Base-by-base conservation (phyloP, 2,329 filamentous ascomycete species). In the Penicillium hordei region DNA sequence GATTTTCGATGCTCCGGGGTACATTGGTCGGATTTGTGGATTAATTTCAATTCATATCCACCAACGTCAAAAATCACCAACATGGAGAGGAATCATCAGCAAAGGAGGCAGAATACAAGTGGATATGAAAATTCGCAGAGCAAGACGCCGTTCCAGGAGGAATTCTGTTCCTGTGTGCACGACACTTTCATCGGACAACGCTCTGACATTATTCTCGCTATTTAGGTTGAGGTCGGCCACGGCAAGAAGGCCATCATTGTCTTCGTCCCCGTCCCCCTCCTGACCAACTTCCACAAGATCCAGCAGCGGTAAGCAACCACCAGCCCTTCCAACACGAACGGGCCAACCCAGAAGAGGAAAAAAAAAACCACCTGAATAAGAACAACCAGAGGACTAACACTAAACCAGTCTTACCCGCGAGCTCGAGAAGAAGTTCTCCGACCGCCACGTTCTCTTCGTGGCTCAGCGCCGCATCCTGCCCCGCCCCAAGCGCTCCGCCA, bases 391-490 rank as follows among this genome's bases (percentile, higher is more conserved):
- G 12, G 38, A 56, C 49, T 65, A 59, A 64, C 55, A 52, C 39
- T 43, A 54, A 50, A 15, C 42, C 64, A 97, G 93, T 79, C 89
- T 99, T 78, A 99, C 94, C 82, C 94, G 94, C 83, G 94, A 99
- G 87, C 93, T 99, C 78, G 94, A 99, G 90, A 99, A 99, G 92
- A 99, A 99, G 86, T 99, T 99, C 91, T 97, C 94, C 68, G 94
- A 99, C 87, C 94, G 94, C 83, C 94, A 99, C 83, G 94, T 99
- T 81, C 86, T 99, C 81, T 92, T 99, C 88, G 89, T 99, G 75
- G 94, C 94, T 74, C 95, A 93, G 77, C 94, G 94, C 87, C 94
- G 94, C 82, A 99, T 99, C 76, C 87, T 99, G 65, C 93, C 94
- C 80, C 92, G 93, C 81, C 94, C 94, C 81, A 97, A 97, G 91